Percentiles rank a stretch among this genome's conserved stretches.
Evolutionary conservation across 2,329 filamentous ascomycete species (phyloP).

Genomic region (Coniochaeta hoffmannii): DNA sequence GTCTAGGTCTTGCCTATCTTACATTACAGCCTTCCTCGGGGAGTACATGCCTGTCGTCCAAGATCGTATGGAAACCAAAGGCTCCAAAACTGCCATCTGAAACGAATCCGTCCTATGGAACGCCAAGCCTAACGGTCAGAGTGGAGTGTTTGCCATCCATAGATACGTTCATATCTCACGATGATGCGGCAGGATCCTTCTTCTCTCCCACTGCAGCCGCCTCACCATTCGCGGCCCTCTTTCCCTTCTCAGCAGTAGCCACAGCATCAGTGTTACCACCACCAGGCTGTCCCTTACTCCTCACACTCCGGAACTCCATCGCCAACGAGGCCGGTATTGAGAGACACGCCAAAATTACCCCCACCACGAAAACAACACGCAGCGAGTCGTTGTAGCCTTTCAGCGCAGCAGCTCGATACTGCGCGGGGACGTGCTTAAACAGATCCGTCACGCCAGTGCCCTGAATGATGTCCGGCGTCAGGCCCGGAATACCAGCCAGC

Average conservation of each 20-base stretch:
- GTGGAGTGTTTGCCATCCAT: too few species aligned
- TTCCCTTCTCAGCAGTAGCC: background rate
- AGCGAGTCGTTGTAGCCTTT: conserved; percentile 56
- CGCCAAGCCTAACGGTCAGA: too few species aligned
- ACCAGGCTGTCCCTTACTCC: conserved; percentile 11
- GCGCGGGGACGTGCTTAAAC: conserved; percentile 13
- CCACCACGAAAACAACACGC: conserved; percentile 51
- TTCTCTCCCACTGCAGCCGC: background rate
- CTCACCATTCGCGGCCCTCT: background rate
- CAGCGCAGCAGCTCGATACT: conserved; percentile 14
- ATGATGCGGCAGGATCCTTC: background rate
- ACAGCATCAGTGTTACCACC: background rate
- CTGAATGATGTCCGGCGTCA: conserved; percentile 14
- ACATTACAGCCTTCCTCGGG: too few species aligned
- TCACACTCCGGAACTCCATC: conserved; percentile 53
- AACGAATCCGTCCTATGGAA: too few species aligned
- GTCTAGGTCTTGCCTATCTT: too few species aligned
- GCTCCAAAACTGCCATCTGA: too few species aligned
- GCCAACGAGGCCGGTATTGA: conserved; percentile 45
- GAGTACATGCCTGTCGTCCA: too few species aligned
- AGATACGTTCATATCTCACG: too few species aligned
- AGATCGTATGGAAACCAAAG: too few species aligned
- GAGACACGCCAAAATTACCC: conserved; percentile 43
- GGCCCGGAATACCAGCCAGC: conserved; percentile 21
- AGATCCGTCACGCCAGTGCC: conserved; percentile 52